phyloP scores from a whole-genome alignment of 2,329 filamentous ascomycete genomes.

The Shiraia bambusicola region DNA sequence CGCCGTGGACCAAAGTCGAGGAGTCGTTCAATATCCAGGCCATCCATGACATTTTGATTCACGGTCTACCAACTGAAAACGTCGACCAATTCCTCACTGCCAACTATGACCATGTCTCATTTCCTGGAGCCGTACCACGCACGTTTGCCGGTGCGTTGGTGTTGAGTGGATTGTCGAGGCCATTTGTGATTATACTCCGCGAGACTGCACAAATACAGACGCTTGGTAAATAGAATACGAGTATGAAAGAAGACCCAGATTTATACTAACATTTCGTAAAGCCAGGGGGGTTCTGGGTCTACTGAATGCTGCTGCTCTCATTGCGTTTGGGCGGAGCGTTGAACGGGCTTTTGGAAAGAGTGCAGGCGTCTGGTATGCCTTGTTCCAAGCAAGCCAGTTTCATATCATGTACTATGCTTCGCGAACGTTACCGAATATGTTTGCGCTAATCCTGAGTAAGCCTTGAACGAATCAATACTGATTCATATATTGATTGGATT shows the following conservation, averaged over 20 bases:
- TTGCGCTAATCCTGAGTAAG: conserved; percentile 84
- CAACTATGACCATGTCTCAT: conserved; percentile 85
- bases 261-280: conserved; percentile 25
- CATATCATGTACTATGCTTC: conserved; percentile 92
- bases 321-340: conserved; percentile 66
- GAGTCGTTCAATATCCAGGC: conserved; percentile 98
- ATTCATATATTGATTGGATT: not conserved
- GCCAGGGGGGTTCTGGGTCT: conserved; percentile 77
- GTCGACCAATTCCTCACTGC: conserved; percentile 56
- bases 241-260: not conserved
- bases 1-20: conserved; percentile 96
- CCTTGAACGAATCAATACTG: conserved; percentile 57
- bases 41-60: conserved; percentile 80
- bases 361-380: conserved; percentile 74
- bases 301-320: conserved; percentile 69
- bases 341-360: conserved; percentile 66
- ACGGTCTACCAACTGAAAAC: conserved; percentile 69
- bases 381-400: conserved; percentile 82
- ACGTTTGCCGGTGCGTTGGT: conserved; percentile 83
- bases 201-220: conserved; percentile 60
- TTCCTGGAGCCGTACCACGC: conserved; percentile 87
- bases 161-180: conserved; percentile 71
- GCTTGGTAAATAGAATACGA: conserved; percentile 48
- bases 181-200: conserved; percentile 60
- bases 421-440: conserved; percentile 92